Evolutionary conservation across 1,139 yeast genomes (phyloP).

Genomic region (Tardiomyces digboiensis): DNA sequence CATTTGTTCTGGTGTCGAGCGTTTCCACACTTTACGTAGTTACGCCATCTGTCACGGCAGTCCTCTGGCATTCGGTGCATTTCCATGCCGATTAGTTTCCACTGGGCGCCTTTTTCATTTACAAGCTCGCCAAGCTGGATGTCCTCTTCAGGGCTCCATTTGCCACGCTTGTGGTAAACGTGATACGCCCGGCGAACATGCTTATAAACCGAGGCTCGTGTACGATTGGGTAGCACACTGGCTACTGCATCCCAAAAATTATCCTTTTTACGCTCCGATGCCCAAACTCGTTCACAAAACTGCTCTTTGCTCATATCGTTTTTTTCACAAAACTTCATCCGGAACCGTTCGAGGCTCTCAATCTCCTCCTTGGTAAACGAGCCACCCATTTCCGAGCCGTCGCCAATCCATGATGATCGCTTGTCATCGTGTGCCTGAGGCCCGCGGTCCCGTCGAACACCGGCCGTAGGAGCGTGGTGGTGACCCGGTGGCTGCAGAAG

Average conservation of each 20-base stretch:
- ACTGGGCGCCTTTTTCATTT: constrained; percentile 33
- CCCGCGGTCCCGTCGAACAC: constrained; percentile 1
- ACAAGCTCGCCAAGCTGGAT: constrained; percentile 52
- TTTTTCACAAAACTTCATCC: constrained; percentile 55
- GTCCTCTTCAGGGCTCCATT: constrained; percentile 83
- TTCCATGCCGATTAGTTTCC: constrained; percentile 19
- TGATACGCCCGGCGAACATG: constrained; percentile 89
- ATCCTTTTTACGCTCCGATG: constrained; percentile 74
- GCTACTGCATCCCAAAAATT: constrained; percentile 82
- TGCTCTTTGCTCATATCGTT: constrained; percentile 54
- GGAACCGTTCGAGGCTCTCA: constrained; percentile 60
- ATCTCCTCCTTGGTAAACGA: constrained; percentile 57
- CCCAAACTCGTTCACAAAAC: constrained; percentile 80
- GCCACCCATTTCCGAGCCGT: constrained; percentile 30
- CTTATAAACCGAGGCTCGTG: constrained; percentile 82
- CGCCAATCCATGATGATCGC: constrained; percentile 17
- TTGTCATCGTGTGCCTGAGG: constrained; percentile 1
- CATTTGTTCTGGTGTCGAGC: constrained; percentile 69
- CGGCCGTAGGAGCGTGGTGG: constrained; percentile 1
- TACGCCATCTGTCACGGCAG: constrained; percentile 94
- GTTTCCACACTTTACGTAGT: constrained; percentile 83
- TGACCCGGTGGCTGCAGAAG: not conserved
- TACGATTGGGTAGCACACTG: constrained; percentile 69
- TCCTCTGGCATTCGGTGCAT: constrained; percentile 94
- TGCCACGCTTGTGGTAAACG: constrained; percentile 76